A percentile compares a stretch with the other conserved stretches of the same genome.
Conservation (phyloP, 805 yeast genomes). For the Cyberlindnera mycetangii region DNA sequence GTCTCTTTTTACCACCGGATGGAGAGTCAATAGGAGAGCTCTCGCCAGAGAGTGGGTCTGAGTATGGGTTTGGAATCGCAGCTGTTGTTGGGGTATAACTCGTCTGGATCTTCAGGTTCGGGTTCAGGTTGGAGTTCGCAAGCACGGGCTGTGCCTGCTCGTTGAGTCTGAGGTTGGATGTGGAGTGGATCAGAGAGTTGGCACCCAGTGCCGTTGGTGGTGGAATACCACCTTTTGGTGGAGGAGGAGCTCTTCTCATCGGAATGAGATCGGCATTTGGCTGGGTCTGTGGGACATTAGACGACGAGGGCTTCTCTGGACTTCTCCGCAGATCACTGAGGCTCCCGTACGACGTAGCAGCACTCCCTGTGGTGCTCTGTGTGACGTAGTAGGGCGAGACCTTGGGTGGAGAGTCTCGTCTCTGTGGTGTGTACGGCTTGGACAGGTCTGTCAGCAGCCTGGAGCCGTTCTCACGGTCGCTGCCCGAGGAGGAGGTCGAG, state of each 20-base stretch:
- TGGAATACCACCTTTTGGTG: slow-evolving; percentile 33
- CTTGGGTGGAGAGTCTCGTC: slow-evolving; percentile 40
- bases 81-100: slow-evolving; percentile 11
- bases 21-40: slow-evolving; percentile 15
- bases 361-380: slow-evolving; percentile 13
- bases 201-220: background rate
- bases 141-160: slow-evolving; percentile 2
- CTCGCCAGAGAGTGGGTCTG: slow-evolving; percentile 13
- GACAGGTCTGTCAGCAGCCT: slow-evolving; percentile 43
- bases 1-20: slow-evolving; percentile 11
- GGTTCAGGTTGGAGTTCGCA: slow-evolving; percentile 23
- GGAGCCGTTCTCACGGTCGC: slow-evolving; percentile 19
- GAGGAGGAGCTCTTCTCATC: slow-evolving; percentile 55
- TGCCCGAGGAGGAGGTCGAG: slow-evolving; percentile 17
- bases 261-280: slow-evolving; percentile 39
- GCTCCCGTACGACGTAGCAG: slow-evolving; percentile 5
- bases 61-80: slow-evolving; percentile 25
- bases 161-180: slow-evolving; percentile 9
- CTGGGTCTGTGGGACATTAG: slow-evolving; percentile 2
- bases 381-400: slow-evolving; percentile 27
- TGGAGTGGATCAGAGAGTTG: slow-evolving; percentile 8
- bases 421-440: slow-evolving; percentile 39
- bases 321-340: slow-evolving; percentile 4
- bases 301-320: slow-evolving; percentile 1
- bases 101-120: slow-evolving; percentile 34